A percentile compares a stretch with the other conserved stretches of the same genome.
phyloP scores from a whole-genome alignment of 106 monocot genomes.

The Hemerocallis citrina region DNA sequence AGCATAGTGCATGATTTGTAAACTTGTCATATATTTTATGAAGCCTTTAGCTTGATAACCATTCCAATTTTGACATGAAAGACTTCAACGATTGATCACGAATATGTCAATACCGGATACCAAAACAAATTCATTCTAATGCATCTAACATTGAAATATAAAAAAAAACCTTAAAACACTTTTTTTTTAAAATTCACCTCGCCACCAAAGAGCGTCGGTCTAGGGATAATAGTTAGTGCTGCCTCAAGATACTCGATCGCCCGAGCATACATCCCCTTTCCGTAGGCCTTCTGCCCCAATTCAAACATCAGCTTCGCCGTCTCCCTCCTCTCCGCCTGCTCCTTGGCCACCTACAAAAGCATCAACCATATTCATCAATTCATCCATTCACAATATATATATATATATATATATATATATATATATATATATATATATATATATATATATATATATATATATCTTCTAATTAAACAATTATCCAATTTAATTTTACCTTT shows the following conservation, averaged over 20 bases:
- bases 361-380: neutral
- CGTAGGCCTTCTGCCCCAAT: conserved; percentile 86
- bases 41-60: too few species aligned
- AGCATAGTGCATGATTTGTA: too few species aligned
- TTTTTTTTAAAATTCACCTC: conserved; percentile 68
- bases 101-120: too few species aligned
- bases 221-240: conserved; percentile 83
- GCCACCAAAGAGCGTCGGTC: conserved; percentile 74
- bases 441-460: too few species aligned
- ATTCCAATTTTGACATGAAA: too few species aligned
- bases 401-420: too few species aligned
- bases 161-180: too few species aligned
- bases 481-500: neutral
- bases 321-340: conserved; percentile 79
- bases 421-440: too few species aligned
- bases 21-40: too few species aligned
- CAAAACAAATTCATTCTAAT: too few species aligned
- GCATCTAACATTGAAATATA: too few species aligned
- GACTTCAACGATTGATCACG: too few species aligned
- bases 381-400: neutral
- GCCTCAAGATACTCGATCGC: conserved; percentile 91
- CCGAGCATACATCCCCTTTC: conserved; percentile 73
- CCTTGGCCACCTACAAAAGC: conserved; percentile 66
- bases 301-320: conserved; percentile 95
- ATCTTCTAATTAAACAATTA: neutral